A percentile compares a stretch with the other conserved stretches of the same genome.
These are phyloP conservation scores for Cryphonectria parasitica DNA, from an alignment of 2,329 filamentous ascomycete genomes.

Conservation along the genomic window DNA sequence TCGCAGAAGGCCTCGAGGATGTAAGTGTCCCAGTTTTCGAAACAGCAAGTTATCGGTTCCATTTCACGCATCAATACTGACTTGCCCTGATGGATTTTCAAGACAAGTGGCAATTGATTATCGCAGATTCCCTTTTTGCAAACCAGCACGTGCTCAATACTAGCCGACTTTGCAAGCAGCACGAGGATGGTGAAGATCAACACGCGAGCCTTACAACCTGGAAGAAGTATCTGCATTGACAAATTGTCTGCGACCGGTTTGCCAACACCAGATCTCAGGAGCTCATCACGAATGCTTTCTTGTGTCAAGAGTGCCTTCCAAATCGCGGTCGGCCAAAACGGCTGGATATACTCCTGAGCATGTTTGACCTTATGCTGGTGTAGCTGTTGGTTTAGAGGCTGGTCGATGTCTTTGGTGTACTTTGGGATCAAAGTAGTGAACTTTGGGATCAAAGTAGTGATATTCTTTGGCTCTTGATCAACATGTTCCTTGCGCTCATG, in stretches of 20 bases:
- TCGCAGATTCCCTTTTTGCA: not conserved
- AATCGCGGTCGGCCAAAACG: slow-evolving; percentile 1
- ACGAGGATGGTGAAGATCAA: slow-evolving; percentile 7
- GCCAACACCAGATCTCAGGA: not conserved
- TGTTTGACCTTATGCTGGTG: not conserved
- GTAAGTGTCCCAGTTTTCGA: not conserved
- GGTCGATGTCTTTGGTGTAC: not conserved
- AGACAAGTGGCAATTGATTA: not conserved
- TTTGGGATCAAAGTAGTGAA: too few relatives aligned
- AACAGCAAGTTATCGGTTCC: not conserved
- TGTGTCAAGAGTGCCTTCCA: not conserved
- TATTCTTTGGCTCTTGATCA: too few relatives aligned
- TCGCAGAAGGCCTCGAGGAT: not conserved
- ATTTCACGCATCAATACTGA: not conserved
- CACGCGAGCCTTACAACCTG: not conserved
- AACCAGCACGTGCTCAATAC: not conserved
- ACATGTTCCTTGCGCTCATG: too few relatives aligned
- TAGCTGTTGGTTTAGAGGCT: not conserved
- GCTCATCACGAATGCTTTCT: not conserved
- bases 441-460: too few relatives aligned
- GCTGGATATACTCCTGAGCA: not conserved
- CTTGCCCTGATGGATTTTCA: not conserved
- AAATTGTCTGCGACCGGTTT: not conserved
- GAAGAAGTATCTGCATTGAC: not conserved
- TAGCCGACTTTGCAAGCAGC: not conserved